Conservation (phyloP, 495 filamentous ascomycete species). For the Hypoxylon fragiforme region DNA sequence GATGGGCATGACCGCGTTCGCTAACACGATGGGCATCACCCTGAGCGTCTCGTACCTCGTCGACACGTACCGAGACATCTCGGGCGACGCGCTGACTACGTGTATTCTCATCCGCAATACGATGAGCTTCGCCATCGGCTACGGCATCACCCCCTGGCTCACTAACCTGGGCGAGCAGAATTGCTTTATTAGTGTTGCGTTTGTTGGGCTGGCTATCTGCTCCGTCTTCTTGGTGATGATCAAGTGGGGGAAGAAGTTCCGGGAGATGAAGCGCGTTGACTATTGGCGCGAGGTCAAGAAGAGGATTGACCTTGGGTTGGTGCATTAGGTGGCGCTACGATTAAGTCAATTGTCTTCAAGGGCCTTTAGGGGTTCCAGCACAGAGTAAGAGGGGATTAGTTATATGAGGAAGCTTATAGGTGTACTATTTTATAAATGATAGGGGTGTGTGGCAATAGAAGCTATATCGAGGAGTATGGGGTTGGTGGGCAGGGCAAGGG, state of each 20-base stretch:
- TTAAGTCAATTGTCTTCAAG: no score
- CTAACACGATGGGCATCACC: constrained; percentile 61
- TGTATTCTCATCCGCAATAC: constrained; percentile 69
- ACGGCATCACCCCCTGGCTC: constrained; percentile 66
- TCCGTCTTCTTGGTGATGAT: constrained; percentile 60
- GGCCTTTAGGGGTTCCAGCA: no score
- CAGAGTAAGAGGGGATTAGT: no score
- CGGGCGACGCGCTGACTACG: constrained; percentile 64
- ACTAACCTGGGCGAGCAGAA: constrained; percentile 62
- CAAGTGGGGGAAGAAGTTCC: constrained; percentile 52
- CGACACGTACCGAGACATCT: constrained; percentile 65
- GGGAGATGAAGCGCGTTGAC: constrained; percentile 41
- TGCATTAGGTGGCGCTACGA: constrained; percentile 26
- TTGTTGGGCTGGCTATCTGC: constrained; percentile 59
- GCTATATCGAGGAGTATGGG: no score
- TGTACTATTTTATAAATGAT: no score
- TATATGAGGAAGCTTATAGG: no score
- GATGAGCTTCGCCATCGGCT: constrained; percentile 55
- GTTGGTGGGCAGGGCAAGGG: no score
- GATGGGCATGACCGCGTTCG: constrained; percentile 61
- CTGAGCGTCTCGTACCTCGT: constrained; percentile 65
- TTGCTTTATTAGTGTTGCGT: constrained; percentile 65
- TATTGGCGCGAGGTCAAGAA: constrained; percentile 53
- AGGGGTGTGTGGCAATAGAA: no score
- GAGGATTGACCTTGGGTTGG: constrained; percentile 41